Conservation (phyloP, 306 rosid species). For the Luffa acutangula region DNA sequence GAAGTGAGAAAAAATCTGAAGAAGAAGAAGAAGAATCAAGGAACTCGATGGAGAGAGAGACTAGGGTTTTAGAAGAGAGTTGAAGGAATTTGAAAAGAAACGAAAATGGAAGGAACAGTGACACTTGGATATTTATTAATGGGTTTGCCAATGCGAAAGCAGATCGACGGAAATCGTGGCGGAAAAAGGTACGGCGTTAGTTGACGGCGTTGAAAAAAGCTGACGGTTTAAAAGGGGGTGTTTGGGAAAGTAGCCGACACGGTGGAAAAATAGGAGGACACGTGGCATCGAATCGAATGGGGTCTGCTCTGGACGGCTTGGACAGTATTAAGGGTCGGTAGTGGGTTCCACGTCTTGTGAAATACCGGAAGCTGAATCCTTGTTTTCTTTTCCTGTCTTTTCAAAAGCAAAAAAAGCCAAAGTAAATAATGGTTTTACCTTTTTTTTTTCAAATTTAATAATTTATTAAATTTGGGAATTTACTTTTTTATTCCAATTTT, state of each 20-base stretch:
- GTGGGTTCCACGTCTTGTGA: background rate
- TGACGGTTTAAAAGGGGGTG: background rate
- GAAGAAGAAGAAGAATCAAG: background rate
- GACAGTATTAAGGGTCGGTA: background rate
- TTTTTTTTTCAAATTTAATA: background rate
- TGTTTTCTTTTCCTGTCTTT: background rate
- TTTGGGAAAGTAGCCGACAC: background rate
- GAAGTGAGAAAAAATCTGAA: conserved; percentile 2
- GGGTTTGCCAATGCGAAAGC: background rate
- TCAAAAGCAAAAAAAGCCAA: background rate
- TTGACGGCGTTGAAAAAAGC: background rate
- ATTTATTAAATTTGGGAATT: background rate
- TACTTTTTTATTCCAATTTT: background rate
- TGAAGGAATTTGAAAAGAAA: conserved; percentile 1
- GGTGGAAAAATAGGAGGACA: background rate
- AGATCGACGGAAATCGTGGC: background rate
- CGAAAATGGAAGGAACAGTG: background rate
- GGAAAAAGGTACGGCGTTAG: background rate
- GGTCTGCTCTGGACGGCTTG: conserved; percentile 3
- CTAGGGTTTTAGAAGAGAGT: conserved; percentile 2
- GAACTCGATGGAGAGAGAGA: background rate
- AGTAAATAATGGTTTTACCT: background rate
- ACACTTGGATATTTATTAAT: background rate
- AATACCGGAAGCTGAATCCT: background rate
- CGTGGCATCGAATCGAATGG: background rate